Evolutionary conservation across 2,329 filamentous ascomycete species (phyloP), one percentile per base, ranked within the genome.

Genomic region (Neospermospora avenae): DNA sequence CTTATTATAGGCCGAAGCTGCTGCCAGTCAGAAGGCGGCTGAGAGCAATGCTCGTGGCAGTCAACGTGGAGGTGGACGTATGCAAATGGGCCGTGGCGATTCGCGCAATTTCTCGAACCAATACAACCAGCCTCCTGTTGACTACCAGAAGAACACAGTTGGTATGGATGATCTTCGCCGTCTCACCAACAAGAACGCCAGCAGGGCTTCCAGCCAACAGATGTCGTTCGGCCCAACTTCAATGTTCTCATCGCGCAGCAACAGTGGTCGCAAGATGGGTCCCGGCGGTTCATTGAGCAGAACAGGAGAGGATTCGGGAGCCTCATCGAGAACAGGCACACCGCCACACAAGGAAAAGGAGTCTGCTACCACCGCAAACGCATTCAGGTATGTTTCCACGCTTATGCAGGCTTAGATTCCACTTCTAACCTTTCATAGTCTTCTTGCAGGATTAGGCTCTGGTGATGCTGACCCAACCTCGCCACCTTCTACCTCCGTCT

Each of bases 131-230:
- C 85, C 87, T 55, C 91, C 89, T 56, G 82, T 82, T 58, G 86
- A 89, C 70, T 87, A 83, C 71, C 81, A 83, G 54, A 84, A 83
- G 69, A 96, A 95, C 79, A 90, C 90, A 69, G 89, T 99, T 67
- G 90, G 87, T 63, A 92, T 91, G 79, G 93, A 97, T 69, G 95
- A 99, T 73, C 83, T 99, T 61, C 88, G 91, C 65, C 90, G 91
- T 69, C 83, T 99, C 42, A 81, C 83, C 57, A 81, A 80, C 69
- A 90, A 89, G 77, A 81, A 81, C 45, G 79, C 81, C 52, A 83
- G 81, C 78, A 79, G 84, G 70, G 73, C 82, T 63, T 72, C 87
- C 73, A 81, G 85, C 81, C 76, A 86, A 76, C 81, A 85, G 49
- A 70, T 73, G 69, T 80, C 81, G 14, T 84, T 98, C 65, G 93